These are phyloP conservation scores for Porodaedalea pini DNA, from an alignment of 1,284 basidiomycete species.

Conservation along the genomic window DNA sequence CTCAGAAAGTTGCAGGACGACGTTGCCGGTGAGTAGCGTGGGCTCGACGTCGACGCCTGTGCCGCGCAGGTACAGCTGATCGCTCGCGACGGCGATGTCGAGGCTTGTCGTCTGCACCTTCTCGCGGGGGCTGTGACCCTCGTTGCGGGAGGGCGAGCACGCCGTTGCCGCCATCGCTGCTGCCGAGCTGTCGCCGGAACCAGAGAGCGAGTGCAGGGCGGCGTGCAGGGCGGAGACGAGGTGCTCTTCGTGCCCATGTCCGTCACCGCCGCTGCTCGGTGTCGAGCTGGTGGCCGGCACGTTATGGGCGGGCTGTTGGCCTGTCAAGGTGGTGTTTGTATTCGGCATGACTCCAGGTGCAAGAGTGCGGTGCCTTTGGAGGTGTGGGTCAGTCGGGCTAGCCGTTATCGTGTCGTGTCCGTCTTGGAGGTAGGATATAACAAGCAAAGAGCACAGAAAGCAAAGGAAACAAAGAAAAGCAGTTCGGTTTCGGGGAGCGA, in stretches of 20 bases:
- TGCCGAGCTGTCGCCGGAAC: not conserved
- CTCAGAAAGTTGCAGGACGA: conserved; percentile 76
- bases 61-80: conserved; percentile 70
- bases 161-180: not conserved
- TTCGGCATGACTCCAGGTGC: not conserved
- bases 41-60: conserved; percentile 83
- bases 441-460: no score
- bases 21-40: conserved; percentile 68
- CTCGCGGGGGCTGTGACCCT: conserved; percentile 34
- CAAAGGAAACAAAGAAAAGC: no score
- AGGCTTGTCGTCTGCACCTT: conserved; percentile 45
- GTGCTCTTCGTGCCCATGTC: conserved; percentile 15
- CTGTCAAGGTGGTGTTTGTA: not conserved
- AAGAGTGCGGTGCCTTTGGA: not conserved
- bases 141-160: conserved; percentile 35
- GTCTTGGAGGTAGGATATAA: not conserved
- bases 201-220: conserved; percentile 14
- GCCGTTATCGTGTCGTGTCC: not conserved
- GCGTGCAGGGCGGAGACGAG: conserved; percentile 20
- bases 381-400: not conserved
- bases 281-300: not conserved
- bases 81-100: conserved; percentile 72
- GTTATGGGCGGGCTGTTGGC: not conserved
- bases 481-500: no score
- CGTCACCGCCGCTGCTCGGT: not conserved